These are phyloP conservation scores for Prunus salicina DNA, from an alignment of 306 rosid genomes.

Conservation along the genomic window DNA sequence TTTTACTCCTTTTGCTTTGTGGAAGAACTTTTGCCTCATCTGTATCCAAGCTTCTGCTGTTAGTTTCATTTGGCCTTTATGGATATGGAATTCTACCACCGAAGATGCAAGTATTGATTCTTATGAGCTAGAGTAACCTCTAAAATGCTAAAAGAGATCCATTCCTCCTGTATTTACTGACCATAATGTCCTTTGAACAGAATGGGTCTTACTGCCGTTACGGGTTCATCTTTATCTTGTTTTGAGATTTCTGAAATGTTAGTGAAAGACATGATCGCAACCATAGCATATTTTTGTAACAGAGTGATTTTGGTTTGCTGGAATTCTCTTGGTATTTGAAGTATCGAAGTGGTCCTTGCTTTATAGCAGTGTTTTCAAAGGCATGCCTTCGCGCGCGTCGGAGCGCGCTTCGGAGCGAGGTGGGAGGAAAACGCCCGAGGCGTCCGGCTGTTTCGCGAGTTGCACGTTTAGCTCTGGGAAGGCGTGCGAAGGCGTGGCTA, in stretches of 20 bases:
- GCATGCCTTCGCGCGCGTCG: too few species aligned
- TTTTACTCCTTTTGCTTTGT: constrained; percentile 73
- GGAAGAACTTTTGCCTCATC: constrained; percentile 62
- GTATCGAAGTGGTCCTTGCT: neutral
- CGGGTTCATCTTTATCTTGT: constrained; percentile 37
- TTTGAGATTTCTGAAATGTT: constrained; percentile 50
- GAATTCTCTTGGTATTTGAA: neutral
- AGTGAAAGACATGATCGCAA: constrained; percentile 42
- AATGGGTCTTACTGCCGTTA: constrained; percentile 34
- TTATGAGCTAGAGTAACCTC: constrained; percentile 9
- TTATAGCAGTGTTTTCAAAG: too few species aligned
- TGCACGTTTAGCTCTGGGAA: too few species aligned
- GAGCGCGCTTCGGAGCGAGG: too few species aligned
- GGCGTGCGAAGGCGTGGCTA: too few species aligned
- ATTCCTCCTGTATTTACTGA: constrained; percentile 25
- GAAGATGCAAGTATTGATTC: constrained; percentile 45
- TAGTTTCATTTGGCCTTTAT: constrained; percentile 35
- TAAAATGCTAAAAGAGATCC: neutral
- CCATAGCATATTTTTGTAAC: constrained; percentile 58
- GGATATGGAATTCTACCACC: constrained; percentile 60
- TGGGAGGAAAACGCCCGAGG: too few species aligned
- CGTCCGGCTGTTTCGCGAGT: too few species aligned
- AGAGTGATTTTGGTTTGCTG: constrained; percentile 2
- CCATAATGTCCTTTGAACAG: constrained; percentile 35
- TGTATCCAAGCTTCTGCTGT: constrained; percentile 56